phyloP scores from a whole-genome alignment of 2,329 filamentous ascomycete genomes.

The Chaetothyriales sp. region DNA sequence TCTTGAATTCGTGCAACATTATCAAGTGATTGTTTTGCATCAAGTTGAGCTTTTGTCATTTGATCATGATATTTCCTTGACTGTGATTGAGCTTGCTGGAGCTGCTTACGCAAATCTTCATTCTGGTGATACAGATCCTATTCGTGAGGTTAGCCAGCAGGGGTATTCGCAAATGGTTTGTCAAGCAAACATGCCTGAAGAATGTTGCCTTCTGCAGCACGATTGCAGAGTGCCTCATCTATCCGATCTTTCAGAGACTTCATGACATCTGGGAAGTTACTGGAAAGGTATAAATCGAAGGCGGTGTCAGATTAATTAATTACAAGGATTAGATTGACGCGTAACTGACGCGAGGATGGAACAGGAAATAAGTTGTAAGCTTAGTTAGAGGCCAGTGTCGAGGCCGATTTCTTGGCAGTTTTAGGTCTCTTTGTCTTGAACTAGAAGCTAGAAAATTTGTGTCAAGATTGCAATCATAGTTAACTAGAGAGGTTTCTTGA shows the following conservation, averaged over 20 bases:
- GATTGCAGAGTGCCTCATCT: neutral
- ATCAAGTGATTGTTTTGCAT: constrained; percentile 2
- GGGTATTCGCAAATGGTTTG: neutral
- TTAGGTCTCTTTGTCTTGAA: too few species aligned
- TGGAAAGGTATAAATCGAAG: too few species aligned
- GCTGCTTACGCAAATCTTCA: neutral
- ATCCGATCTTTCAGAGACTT: neutral
- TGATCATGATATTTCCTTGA: neutral
- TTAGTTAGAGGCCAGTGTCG: too few species aligned
- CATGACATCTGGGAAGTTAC: neutral
- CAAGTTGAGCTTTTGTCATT: neutral
- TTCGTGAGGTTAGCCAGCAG: neutral
- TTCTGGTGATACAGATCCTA: neutral
- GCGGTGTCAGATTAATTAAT: too few species aligned
- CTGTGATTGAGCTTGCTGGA: neutral
- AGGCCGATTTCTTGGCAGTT: too few species aligned
- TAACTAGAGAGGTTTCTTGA: too few species aligned
- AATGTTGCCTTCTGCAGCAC: neutral
- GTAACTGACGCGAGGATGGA: too few species aligned
- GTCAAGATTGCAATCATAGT: too few species aligned
- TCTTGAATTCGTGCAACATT: constrained; percentile 10
- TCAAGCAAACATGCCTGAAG: neutral
- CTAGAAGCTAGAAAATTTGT: too few species aligned
- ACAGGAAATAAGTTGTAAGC: too few species aligned
- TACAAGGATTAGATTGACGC: too few species aligned